Conservation (phyloP, 352 stramenopile species). For the Globisporangium recalcitrans region DNA sequence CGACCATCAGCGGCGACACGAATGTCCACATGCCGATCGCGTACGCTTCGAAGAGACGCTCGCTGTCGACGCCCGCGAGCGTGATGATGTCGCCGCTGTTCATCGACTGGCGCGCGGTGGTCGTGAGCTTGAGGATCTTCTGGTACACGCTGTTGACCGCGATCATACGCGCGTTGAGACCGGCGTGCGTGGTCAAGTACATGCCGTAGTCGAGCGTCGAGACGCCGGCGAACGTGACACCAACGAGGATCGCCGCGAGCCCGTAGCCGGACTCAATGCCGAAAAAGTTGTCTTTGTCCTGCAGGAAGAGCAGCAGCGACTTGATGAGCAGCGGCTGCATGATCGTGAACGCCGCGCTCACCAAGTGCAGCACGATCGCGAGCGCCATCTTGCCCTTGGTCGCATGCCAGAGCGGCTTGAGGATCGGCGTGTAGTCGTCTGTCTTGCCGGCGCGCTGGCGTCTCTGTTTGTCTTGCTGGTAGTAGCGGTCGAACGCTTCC, state of each 20-base stretch:
- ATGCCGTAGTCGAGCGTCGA: constrained; percentile 42
- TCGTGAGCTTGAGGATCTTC: constrained; percentile 43
- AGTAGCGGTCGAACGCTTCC: constrained; percentile 24
- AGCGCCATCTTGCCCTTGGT: constrained; percentile 32
- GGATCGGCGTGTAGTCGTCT: constrained; percentile 25
- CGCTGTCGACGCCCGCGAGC: constrained; percentile 47
- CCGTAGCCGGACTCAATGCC: constrained; percentile 44
- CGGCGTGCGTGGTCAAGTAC: constrained; percentile 40
- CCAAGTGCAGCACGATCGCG: constrained; percentile 26
- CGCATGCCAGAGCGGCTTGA: constrained; percentile 30
- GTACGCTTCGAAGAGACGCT: constrained; percentile 49
- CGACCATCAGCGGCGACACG: constrained; percentile 39
- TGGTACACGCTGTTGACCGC: constrained; percentile 58
- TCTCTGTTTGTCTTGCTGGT: neutral
- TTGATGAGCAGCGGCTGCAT: constrained; percentile 60
- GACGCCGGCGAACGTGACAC: constrained; percentile 33
- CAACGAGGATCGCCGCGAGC: constrained; percentile 32
- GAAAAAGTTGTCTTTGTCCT: constrained; percentile 30
- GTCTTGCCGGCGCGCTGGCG: constrained; percentile 1
- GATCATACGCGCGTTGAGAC: constrained; percentile 46
- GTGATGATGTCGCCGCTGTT: constrained; percentile 53
- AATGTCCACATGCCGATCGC: constrained; percentile 35
- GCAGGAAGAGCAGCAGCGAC: constrained; percentile 39
- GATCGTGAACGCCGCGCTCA: constrained; percentile 32
- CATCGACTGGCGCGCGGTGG: constrained; percentile 38